These are phyloP conservation scores for Saturnispora zaruensis DNA, from an alignment of 805 yeast genomes.

Conservation along the genomic window DNA sequence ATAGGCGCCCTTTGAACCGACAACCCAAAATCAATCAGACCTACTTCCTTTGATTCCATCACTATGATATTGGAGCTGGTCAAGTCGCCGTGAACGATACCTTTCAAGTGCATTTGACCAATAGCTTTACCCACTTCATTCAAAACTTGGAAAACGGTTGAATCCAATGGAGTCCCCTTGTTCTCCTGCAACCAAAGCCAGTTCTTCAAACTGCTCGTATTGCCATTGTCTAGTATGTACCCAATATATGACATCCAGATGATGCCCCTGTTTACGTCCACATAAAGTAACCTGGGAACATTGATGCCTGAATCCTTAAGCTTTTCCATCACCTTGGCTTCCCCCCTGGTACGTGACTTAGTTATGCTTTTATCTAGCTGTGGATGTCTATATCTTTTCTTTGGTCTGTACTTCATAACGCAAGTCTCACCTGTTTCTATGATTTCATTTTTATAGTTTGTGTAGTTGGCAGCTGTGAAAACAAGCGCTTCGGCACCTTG, in stretches of 20 bases:
- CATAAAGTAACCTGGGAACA: conserved; percentile 65
- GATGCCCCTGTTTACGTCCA: conserved; percentile 71
- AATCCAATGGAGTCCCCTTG: conserved; percentile 18
- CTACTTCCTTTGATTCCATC: conserved; percentile 21
- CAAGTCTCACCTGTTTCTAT: conserved; percentile 27
- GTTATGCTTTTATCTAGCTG: conserved; percentile 68
- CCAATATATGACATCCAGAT: conserved; percentile 86
- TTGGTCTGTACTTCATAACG: conserved; percentile 80
- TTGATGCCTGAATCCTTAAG: conserved; percentile 45
- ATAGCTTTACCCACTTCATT: conserved; percentile 54
- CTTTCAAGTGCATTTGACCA: conserved; percentile 64
- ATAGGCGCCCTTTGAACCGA: conserved; percentile 65
- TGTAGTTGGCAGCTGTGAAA: conserved; percentile 54
- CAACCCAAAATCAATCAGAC: conserved; percentile 83
- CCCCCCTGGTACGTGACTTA: conserved; percentile 74
- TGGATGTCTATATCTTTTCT: conserved; percentile 85
- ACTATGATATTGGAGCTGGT: conserved; percentile 78
- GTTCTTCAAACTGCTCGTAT: conserved; percentile 58
- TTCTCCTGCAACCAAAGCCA: conserved; percentile 55
- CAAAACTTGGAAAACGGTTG: conserved; percentile 37
- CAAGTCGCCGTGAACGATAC: conserved; percentile 87
- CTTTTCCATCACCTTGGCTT: conserved; percentile 66
- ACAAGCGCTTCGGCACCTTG: conserved; percentile 93
- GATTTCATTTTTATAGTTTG: conserved; percentile 40
- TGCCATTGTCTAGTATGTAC: conserved; percentile 40